Base-by-base conservation (phyloP, 805 yeast genomes). In the Ogataea ganodermae region DNA sequence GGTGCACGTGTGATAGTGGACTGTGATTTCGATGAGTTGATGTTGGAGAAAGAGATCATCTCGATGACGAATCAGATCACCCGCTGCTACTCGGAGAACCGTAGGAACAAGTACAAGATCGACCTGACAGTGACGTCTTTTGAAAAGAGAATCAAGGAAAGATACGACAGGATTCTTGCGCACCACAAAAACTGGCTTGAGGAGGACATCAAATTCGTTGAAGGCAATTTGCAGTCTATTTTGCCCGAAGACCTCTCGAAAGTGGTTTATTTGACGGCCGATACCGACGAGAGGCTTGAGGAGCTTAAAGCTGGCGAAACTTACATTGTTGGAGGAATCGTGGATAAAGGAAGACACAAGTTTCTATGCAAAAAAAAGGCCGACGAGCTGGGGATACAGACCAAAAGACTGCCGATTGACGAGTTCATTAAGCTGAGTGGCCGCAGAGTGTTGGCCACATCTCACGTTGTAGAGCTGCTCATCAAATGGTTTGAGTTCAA, bases 271-370 rank as follows among this genome's bases (percentile, higher is more conserved):
- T 69, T 92, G 30, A 84, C 96, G 0, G 95, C 97, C 0, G 99
- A 92, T 59, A 84, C 97, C 0, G 86, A 83, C 7, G 86, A 84
- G 6, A 79, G 73, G 18, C 59, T 94, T 28, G 80, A 76, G 9
- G 78, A 72, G 21, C 70, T 92, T 45, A 81, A 84, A 51, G 79
- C 81, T 4, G 87, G 84, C 2, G 72, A 75, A 62, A 87, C 95
- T 0, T 92, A 92, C 57, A 80, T 92, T 35, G 82, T 92, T 42
- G 99, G 99, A 8, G 99, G 98, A 0, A 92, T 92, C 47, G 98
- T 92, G 2, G 99, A 92, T 65, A 92, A 92, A 65, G 95, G 95
- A 50, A 78, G 98, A 57, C 84, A 90, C 69, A 88, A 89, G 66
- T 73, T 75, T 52, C 67, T 92, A 27, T 92, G 99, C 65, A 74